Percentiles rank a stretch among this genome's conserved stretches.
Evolutionary conservation across 192 early-diverging fungal genomes (phyloP).

Genomic region (Rhizophagus prolifer): DNA sequence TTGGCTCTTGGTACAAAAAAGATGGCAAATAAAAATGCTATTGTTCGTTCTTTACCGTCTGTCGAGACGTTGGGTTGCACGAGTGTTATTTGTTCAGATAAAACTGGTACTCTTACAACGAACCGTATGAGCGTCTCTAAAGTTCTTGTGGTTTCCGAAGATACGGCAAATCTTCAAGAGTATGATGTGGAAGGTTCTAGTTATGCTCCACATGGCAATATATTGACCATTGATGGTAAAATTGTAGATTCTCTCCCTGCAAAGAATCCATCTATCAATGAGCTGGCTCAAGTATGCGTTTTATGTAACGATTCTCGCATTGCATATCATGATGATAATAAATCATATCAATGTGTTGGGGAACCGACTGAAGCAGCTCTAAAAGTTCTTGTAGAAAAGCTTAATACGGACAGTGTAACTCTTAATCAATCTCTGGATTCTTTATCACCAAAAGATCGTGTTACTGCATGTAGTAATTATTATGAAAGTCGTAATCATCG

Average conservation of each 20-base stretch:
- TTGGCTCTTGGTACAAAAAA: conserved; percentile 95
- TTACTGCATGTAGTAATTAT: conserved; percentile 74
- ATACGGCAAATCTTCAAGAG: conserved; percentile 55
- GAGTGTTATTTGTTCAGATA: conserved; percentile 98
- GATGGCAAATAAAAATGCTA: conserved; percentile 95
- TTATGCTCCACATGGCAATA: conserved; percentile 81
- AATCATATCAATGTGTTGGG: conserved; percentile 76
- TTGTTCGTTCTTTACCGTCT: conserved; percentile 87
- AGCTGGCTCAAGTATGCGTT: conserved; percentile 78
- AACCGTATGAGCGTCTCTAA: conserved; percentile 95
- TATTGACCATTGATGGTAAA: conserved; percentile 44
- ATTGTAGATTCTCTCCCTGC: conserved; percentile 53
- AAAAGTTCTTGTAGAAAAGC: conserved; percentile 89
- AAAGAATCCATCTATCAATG: conserved; percentile 59
- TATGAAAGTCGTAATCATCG: conserved; percentile 61
- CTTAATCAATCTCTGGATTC: conserved; percentile 61
- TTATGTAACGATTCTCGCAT: conserved; percentile 92
- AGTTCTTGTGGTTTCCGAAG: conserved; percentile 56
- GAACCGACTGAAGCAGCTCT: conserved; percentile 99
- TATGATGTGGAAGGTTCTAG: conserved; percentile 79
- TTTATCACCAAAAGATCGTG: conserved; percentile 56
- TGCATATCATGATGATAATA: conserved; percentile 67
- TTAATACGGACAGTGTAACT: conserved; percentile 70
- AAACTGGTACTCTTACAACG: conserved; percentile 98
- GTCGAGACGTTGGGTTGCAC: conserved; percentile 99